Conservation (phyloP, 805 yeast genomes). For the Wickerhamomyces subpelliculosus region DNA sequence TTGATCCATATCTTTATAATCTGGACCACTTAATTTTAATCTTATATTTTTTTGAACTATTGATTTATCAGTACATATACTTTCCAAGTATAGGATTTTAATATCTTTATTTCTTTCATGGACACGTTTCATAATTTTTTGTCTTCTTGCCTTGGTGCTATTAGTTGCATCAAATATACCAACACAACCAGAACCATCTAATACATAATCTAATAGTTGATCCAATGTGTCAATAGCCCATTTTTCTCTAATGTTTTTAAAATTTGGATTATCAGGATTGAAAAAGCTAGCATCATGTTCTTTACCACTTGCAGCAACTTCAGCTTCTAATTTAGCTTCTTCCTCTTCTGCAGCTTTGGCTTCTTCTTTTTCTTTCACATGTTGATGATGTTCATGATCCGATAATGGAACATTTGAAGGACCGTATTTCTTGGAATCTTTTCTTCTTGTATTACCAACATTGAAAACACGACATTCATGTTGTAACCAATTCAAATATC, state of each 20-base stretch:
- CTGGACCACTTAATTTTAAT: slow-evolving; percentile 88
- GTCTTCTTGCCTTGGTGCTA: slow-evolving; percentile 60
- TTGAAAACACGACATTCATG: slow-evolving; percentile 87
- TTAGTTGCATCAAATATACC: slow-evolving; percentile 89
- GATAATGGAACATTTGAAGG: slow-evolving; percentile 64
- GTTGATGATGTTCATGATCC: slow-evolving; percentile 20
- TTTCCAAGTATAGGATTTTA: slow-evolving; percentile 79
- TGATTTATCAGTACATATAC: slow-evolving; percentile 74
- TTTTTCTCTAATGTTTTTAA: slow-evolving; percentile 67
- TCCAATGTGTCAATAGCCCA: slow-evolving; percentile 97
- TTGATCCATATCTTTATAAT: slow-evolving; percentile 81
- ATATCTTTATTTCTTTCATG: slow-evolving; percentile 52
- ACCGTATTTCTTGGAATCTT: slow-evolving; percentile 53
- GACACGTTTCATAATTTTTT: slow-evolving; percentile 49
- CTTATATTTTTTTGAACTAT: slow-evolving; percentile 80
- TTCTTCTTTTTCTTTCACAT: slow-evolving; percentile 13
- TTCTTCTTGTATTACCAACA: slow-evolving; percentile 91
- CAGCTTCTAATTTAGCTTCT: too few relatives aligned
- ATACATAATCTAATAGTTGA: slow-evolving; percentile 70
- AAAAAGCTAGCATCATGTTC: slow-evolving; percentile 82
- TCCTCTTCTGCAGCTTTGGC: too few relatives aligned
- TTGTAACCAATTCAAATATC: slow-evolving; percentile 91
- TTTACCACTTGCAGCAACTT: too few relatives aligned
- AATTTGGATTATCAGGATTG: slow-evolving; percentile 65
- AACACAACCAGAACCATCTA: slow-evolving; percentile 79